These are phyloP conservation scores for Cytospora mali DNA, from an alignment of 2,329 filamentous ascomycete species.

Conservation along the genomic window DNA sequence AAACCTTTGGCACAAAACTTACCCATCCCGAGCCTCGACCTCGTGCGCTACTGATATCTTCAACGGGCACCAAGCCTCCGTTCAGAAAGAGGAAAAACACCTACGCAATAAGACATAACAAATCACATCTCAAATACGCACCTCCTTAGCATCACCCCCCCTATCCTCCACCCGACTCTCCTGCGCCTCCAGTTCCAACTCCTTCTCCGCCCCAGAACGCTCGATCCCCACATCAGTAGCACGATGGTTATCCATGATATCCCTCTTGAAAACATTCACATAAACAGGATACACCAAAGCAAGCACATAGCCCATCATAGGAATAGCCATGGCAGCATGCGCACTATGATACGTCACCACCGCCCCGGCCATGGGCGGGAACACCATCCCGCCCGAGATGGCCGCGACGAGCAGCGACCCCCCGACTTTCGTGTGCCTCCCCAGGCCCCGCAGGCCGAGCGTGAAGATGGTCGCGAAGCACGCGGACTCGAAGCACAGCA, in stretches of 20 bases:
- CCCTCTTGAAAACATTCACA: conserved; percentile 37
- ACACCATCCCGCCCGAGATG: conserved; percentile 58
- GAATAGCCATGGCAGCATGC: conserved; percentile 35
- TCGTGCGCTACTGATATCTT: not conserved
- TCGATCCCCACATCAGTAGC: conserved; percentile 34
- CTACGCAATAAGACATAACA: not conserved
- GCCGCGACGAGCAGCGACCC: conserved; percentile 57
- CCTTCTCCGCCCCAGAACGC: conserved; percentile 31
- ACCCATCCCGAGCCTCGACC: too few species aligned
- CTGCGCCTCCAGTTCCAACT: conserved; percentile 34
- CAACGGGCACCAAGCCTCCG: not conserved
- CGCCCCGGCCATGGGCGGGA: conserved; percentile 55
- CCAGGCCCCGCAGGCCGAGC: conserved; percentile 58
- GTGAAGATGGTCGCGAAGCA: conserved; percentile 64
- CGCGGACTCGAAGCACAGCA: conserved; percentile 60
- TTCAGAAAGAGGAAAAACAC: not conserved
- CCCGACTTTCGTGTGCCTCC: conserved; percentile 58
- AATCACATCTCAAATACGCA: not conserved
- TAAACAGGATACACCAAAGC: conserved; percentile 37
- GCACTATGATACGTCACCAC: conserved; percentile 35
- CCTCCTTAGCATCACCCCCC: not conserved
- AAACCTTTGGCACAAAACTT: too few species aligned
- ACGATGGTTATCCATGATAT: conserved; percentile 37
- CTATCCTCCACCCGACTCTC: conserved; percentile 22
- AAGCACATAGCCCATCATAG: conserved; percentile 37